These are phyloP conservation scores for Gomphus sp. DNA, from an alignment of 1,284 basidiomycete species.

Conservation along the genomic window DNA sequence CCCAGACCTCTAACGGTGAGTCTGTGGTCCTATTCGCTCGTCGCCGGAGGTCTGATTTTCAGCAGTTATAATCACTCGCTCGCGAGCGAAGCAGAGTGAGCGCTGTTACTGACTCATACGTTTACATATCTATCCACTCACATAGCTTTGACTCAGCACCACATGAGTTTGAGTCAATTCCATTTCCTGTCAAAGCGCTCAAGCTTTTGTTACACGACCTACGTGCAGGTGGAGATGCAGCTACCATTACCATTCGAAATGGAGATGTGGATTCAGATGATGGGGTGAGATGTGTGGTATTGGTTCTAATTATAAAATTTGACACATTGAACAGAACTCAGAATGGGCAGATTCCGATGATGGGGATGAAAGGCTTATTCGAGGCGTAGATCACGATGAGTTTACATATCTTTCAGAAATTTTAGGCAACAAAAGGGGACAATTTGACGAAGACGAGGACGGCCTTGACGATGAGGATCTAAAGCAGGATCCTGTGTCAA, in stretches of 20 bases:
- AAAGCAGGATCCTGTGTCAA: constrained; percentile 77
- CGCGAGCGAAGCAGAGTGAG: constrained; percentile 78
- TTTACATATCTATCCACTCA: constrained; percentile 14
- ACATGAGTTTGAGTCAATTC: constrained; percentile 75
- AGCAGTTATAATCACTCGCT: constrained; percentile 91
- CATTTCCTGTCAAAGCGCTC: constrained; percentile 86
- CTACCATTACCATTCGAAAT: constrained; percentile 46
- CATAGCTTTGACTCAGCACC: constrained; percentile 44
- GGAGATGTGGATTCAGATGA: constrained; percentile 68
- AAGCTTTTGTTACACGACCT: constrained; percentile 85
- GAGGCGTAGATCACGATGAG: constrained; percentile 52
- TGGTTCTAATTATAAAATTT: constrained; percentile 7
- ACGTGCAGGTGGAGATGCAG: constrained; percentile 61
- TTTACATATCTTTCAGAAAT: constrained; percentile 61
- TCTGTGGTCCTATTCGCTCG: constrained; percentile 6
- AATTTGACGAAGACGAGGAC: constrained; percentile 46
- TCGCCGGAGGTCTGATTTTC: constrained; percentile 13
- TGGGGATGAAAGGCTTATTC: constrained; percentile 45
- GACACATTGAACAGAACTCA: constrained; percentile 48
- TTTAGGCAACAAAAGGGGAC: constrained; percentile 52
- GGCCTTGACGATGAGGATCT: constrained; percentile 79
- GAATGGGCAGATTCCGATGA: constrained; percentile 66
- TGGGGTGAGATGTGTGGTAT: constrained; percentile 42
- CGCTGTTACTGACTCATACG: constrained; percentile 13
- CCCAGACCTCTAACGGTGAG: constrained; percentile 73